Evolutionary conservation across 345 rosid genomes (phyloP).

Genomic region (Euclidium syriacum): DNA sequence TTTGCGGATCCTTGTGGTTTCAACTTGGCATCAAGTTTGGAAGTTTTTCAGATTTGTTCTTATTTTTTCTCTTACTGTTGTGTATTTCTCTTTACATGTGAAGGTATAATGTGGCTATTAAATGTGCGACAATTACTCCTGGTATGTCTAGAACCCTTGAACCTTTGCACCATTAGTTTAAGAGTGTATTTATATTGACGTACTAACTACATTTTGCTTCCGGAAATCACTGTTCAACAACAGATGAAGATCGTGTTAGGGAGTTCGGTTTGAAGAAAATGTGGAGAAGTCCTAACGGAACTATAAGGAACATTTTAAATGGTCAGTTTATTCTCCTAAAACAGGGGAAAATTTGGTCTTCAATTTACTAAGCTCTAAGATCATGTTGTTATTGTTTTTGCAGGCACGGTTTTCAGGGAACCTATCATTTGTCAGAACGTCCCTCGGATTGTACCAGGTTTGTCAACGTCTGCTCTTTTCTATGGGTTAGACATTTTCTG

Average conservation of each 20-base stretch:
- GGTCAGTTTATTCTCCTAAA: slow-evolving; percentile 42
- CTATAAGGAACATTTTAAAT: slow-evolving; percentile 83
- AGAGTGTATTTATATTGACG: neutral
- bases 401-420: slow-evolving; percentile 94
- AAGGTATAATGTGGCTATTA: slow-evolving; percentile 59
- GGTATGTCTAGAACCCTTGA: slow-evolving; percentile 30
- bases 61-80: neutral
- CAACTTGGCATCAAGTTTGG: neutral
- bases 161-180: neutral
- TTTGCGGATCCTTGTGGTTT: neutral
- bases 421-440: slow-evolving; percentile 82
- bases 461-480: slow-evolving; percentile 12
- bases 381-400: neutral
- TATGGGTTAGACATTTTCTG: neutral
- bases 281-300: slow-evolving; percentile 99
- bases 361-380: neutral
- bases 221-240: neutral
- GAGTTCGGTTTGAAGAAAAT: slow-evolving; percentile 76
- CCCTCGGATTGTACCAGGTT: slow-evolving; percentile 81
- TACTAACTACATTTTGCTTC: neutral
- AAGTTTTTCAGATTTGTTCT: neutral
- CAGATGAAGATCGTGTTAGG: slow-evolving; percentile 82
- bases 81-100: neutral
- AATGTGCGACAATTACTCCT: slow-evolving; percentile 63
- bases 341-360: neutral